Evolutionary conservation across 768 basidiomycete genomes (phyloP).

Genomic region (Suillus subluteus): DNA sequence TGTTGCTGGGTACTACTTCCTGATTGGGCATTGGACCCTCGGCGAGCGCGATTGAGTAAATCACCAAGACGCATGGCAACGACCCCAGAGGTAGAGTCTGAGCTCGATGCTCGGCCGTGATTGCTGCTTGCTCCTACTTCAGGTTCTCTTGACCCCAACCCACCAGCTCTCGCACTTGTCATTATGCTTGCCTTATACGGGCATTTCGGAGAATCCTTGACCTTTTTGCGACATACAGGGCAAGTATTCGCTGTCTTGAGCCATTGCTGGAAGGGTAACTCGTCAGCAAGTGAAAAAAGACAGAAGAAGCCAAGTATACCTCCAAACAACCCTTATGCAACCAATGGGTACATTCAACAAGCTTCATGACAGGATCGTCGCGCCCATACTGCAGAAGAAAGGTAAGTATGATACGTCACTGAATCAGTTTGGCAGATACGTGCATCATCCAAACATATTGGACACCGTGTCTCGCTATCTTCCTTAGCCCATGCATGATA

Average conservation of each 20-base stretch:
- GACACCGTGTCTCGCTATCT: conserved; percentile 75
- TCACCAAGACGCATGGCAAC: background rate
- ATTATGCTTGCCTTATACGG: conserved; percentile 4
- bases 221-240: conserved; percentile 76
- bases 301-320: conserved; percentile 43
- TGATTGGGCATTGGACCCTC: conserved; percentile 1
- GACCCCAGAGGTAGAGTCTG: conserved; percentile 2
- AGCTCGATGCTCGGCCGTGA: conserved; percentile 1
- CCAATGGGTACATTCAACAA: conserved; percentile 79
- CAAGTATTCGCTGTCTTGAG: conserved; percentile 75
- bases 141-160: background rate
- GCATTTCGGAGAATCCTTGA: conserved; percentile 30
- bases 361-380: conserved; percentile 64
- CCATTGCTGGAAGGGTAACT: conserved; percentile 64
- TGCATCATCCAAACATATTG: conserved; percentile 86
- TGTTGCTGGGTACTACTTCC: background rate
- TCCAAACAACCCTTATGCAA: conserved; percentile 76
- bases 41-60: background rate
- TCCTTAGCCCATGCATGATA: conserved; percentile 72
- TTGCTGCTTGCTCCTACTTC: background rate
- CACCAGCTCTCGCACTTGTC: background rate
- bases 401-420: conserved; percentile 9
- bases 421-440: conserved; percentile 30
- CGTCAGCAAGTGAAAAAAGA: background rate
- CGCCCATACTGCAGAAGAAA: conserved; percentile 57